phyloP scores from a whole-genome alignment of 1,284 basidiomycete species.

The Cutaneotrichosporon sp. region DNA sequence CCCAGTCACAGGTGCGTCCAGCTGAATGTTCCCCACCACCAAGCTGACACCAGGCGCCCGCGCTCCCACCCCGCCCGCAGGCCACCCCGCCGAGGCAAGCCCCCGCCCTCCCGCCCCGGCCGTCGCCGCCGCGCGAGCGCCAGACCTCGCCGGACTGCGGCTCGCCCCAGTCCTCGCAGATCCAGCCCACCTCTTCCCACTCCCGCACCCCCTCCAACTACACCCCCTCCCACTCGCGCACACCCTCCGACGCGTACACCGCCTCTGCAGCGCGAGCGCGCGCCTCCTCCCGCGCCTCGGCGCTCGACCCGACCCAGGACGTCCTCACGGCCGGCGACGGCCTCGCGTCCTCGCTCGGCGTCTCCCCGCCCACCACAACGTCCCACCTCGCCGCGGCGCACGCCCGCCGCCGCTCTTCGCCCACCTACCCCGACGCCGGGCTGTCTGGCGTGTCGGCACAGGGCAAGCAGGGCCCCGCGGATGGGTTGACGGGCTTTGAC shows the following conservation, averaged over 20 bases:
- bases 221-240: neutral
- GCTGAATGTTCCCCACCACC: no score
- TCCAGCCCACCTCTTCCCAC: neutral
- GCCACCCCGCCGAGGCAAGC: no score
- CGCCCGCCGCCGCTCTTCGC: neutral
- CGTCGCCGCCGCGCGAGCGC: no score
- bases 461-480: neutral
- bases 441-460: neutral
- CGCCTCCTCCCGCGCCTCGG: neutral
- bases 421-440: neutral
- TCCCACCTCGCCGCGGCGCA: neutral
- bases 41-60: no score
- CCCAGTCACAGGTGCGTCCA: no score
- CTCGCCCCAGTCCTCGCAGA: neutral
- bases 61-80: no score
- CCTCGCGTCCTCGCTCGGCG: neutral
- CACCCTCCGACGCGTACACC: neutral
- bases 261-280: neutral
- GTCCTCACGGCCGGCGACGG: neutral
- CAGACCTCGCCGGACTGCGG: neutral
- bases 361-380: neutral
- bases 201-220: neutral
- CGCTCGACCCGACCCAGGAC: neutral
- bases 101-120: no score
- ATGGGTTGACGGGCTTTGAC: conserved; percentile 2